Evolutionary conservation across 2,329 filamentous ascomycete genomes (phyloP).

Genomic region (Colletotrichum tamarilloi): DNA sequence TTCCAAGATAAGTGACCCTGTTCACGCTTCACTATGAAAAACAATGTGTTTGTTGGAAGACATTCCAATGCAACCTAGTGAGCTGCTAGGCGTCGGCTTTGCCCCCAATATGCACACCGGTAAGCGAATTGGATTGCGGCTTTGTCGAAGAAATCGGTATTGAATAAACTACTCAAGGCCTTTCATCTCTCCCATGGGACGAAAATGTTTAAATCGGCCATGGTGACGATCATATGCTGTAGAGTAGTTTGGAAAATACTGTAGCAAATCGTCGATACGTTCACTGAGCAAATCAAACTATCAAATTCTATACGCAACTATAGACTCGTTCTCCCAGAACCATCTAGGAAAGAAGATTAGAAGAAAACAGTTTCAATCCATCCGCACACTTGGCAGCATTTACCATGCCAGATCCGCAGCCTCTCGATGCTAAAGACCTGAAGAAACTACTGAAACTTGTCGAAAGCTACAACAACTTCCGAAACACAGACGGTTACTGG

Average conservation of each 20-base stretch:
- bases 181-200: not conserved
- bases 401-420: not conserved
- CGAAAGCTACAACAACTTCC: not conserved
- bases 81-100: not conserved
- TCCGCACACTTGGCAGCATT: rapidly evolving
- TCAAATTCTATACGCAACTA: not conserved
- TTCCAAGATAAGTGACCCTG: not conserved
- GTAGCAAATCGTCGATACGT: not conserved
- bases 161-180: not conserved
- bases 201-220: not conserved
- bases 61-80: not conserved
- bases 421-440: no score
- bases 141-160: not conserved
- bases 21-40: not conserved
- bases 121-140: not conserved
- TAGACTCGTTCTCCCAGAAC: not conserved
- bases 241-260: not conserved
- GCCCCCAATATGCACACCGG: not conserved
- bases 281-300: not conserved
- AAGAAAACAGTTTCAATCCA: not conserved
- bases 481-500: not conserved
- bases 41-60: not conserved
- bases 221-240: not conserved
- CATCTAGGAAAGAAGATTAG: not conserved
- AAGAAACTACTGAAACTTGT: rapidly evolving